These are phyloP conservation scores for Spergularia marina DNA, from an alignment of 148 eudicot genomes.

Conservation along the genomic window DNA sequence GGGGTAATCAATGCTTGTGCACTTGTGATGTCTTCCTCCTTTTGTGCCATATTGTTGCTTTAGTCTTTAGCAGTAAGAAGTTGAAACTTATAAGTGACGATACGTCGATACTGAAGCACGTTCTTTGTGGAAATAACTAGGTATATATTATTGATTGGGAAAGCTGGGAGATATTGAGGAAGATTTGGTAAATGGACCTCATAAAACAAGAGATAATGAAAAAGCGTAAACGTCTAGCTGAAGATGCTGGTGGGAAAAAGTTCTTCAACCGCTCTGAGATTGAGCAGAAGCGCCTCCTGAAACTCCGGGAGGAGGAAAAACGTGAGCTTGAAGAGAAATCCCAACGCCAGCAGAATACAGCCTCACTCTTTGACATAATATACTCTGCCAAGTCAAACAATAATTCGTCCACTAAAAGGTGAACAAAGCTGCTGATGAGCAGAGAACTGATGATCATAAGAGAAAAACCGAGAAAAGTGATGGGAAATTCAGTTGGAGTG, in stretches of 20 bases:
- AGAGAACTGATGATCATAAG: constrained; percentile 75
- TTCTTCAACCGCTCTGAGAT: constrained; percentile 79
- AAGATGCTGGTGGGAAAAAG: constrained; percentile 23
- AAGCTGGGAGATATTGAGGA: not conserved
- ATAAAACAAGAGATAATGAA: constrained; percentile 33
- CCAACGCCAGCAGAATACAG: constrained; percentile 40
- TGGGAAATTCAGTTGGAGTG: constrained; percentile 71
- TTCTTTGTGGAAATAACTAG: not conserved
- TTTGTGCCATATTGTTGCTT: no score
- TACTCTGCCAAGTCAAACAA: constrained; percentile 41
- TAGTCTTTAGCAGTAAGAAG: not conserved
- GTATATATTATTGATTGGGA: not conserved
- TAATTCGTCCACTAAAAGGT: constrained; percentile 47
- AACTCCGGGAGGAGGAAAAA: constrained; percentile 64
- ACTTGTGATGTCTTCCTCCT: no score
- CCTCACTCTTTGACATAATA: constrained; percentile 32
- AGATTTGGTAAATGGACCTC: constrained; percentile 23
- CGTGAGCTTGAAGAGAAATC: constrained; percentile 65
- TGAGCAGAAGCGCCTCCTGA: constrained; percentile 74
- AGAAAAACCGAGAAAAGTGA: constrained; percentile 73
- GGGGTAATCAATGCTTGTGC: not conserved
- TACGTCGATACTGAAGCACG: not conserved
- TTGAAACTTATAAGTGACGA: no score
- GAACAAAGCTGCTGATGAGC: constrained; percentile 56
- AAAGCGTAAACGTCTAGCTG: constrained; percentile 28